These are phyloP conservation scores for Logfia minima DNA, from an alignment of 129 eudicot species.

Conservation along the genomic window DNA sequence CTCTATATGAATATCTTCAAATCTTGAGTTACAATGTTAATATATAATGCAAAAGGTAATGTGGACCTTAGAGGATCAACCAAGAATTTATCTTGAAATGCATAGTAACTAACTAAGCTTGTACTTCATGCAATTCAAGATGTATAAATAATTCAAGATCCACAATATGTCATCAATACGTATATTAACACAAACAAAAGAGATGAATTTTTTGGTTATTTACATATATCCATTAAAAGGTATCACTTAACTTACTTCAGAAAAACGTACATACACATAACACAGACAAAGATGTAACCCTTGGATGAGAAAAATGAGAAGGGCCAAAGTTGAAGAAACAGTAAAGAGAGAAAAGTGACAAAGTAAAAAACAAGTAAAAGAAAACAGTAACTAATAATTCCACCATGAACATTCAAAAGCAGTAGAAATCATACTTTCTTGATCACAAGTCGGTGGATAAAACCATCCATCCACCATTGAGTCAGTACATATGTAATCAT, in stretches of 20 bases:
- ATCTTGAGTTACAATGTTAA: too few relatives aligned
- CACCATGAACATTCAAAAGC: not conserved
- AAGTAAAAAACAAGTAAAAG: not conserved
- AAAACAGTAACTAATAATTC: not conserved
- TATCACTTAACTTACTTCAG: conserved; percentile 23
- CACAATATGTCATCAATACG: not conserved
- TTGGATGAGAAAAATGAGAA: conserved; percentile 14
- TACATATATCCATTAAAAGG: conserved; percentile 26
- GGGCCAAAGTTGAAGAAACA: conserved; percentile 24
- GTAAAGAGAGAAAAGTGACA: not conserved
- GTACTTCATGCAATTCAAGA: conserved; percentile 4
- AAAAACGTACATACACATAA: conserved; percentile 10
- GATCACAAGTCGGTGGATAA: conserved; percentile 44
- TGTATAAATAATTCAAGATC: not conserved
- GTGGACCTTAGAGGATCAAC: conserved; percentile 20
- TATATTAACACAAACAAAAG: conserved; percentile 5
- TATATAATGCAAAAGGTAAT: not conserved
- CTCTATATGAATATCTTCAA: too few relatives aligned
- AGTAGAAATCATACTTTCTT: not conserved
- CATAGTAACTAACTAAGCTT: not conserved
- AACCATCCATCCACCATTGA: conserved; percentile 57
- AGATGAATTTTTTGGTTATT: conserved; percentile 1
- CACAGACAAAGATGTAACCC: conserved; percentile 25
- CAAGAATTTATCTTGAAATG: not conserved
- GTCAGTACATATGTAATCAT: conserved; percentile 50